These are phyloP conservation scores for Bromus sterilis DNA, from an alignment of 176 grass and related monocot genomes.

Conservation along the genomic window DNA sequence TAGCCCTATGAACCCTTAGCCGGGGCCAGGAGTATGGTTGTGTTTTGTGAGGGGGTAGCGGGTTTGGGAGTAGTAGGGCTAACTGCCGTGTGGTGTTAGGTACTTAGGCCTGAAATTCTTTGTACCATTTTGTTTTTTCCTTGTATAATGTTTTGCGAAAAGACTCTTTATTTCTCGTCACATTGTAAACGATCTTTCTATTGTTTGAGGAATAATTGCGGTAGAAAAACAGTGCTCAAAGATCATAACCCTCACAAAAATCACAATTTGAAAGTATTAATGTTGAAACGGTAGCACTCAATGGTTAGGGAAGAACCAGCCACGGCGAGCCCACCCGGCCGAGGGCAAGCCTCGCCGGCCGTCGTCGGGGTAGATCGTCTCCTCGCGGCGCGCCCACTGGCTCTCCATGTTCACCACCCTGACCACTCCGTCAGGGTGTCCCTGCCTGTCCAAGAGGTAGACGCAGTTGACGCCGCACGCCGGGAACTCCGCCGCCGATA, in stretches of 20 bases:
- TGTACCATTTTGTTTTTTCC: too few species aligned
- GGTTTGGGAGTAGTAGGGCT: too few species aligned
- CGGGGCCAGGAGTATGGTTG: too few species aligned
- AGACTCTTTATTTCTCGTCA: too few species aligned
- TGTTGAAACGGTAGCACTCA: background rate
- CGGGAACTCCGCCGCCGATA: constrained; percentile 26
- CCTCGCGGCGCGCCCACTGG: background rate
- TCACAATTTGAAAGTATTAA: background rate
- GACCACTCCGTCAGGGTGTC: constrained; percentile 31
- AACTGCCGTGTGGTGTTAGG: too few species aligned
- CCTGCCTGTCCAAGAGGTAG: constrained; percentile 45
- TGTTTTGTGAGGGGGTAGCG: too few species aligned
- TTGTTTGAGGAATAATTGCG: too few species aligned
- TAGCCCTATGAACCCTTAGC: too few species aligned
- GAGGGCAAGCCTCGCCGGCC: background rate
- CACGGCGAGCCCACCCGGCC: constrained; percentile 30
- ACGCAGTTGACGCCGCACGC: constrained; percentile 29
- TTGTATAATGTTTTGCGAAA: too few species aligned
- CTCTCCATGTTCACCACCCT: constrained; percentile 15
- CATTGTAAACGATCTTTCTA: too few species aligned
- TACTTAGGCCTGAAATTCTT: too few species aligned
- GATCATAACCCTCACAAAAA: background rate
- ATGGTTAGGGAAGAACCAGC: constrained; percentile 40
- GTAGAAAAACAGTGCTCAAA: background rate
- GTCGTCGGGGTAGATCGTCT: constrained; percentile 17